phyloP scores from a whole-genome alignment of 768 basidiomycete genomes.

The Macrolepiota dolichaula region DNA sequence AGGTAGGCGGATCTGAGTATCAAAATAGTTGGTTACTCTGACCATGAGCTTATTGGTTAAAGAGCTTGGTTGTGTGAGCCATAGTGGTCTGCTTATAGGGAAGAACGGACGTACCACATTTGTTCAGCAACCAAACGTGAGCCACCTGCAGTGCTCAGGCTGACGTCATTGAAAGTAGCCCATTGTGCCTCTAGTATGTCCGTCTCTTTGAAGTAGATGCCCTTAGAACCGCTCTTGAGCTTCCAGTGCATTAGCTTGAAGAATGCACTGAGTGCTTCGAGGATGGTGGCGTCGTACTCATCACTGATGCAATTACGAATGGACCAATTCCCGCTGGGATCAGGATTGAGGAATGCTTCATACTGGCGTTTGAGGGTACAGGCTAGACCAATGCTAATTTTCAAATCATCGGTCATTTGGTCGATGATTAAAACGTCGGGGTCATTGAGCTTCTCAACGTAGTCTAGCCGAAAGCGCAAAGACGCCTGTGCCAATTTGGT shows the following conservation, averaged over 20 bases:
- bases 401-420: slow-evolving; percentile 91
- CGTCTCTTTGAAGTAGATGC: slow-evolving; percentile 96
- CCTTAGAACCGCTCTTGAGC: slow-evolving; percentile 87
- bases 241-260: slow-evolving; percentile 96
- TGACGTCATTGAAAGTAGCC: slow-evolving; percentile 92
- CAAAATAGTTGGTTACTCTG: slow-evolving; percentile 91
- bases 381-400: slow-evolving; percentile 85
- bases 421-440: slow-evolving; percentile 90
- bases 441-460: slow-evolving; percentile 83
- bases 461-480: slow-evolving; percentile 84
- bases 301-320: slow-evolving; percentile 85
- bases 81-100: background rate
- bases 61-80: slow-evolving; percentile 47
- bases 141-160: slow-evolving; percentile 81
- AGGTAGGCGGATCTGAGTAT: slow-evolving; percentile 85
- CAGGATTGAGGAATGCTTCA: slow-evolving; percentile 84
- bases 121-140: slow-evolving; percentile 93
- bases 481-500: slow-evolving; percentile 92
- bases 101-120: slow-evolving; percentile 64
- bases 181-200: slow-evolving; percentile 97
- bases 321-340: slow-evolving; percentile 84
- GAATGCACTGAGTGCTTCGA: slow-evolving; percentile 84
- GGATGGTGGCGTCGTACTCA: slow-evolving; percentile 86
- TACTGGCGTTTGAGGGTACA: slow-evolving; percentile 96
- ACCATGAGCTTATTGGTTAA: slow-evolving; percentile 91